Base-by-base conservation (phyloP, 2,329 filamentous ascomycete species). In the Fusarium nanum region DNA sequence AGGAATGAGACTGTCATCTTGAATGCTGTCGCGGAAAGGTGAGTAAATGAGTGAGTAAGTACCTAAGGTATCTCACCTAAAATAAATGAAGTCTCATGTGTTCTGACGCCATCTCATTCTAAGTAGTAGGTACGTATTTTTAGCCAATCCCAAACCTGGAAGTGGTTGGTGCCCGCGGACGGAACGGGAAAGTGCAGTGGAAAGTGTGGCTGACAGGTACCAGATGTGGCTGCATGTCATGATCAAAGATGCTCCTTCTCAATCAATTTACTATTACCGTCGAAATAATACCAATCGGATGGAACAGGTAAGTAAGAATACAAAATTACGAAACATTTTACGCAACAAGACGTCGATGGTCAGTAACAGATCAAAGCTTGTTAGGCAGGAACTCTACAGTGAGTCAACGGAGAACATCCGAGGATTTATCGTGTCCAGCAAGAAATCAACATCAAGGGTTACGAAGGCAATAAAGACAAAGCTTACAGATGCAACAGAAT, bases 1-100 rank as follows among this genome's bases (percentile, higher is more conserved):
- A 89, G 83, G 68, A 88, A 82, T 56, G 77, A 75, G 45, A 65
- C 63, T 44, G 63, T 50, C 71, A 76, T 53, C 9, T 53, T 74
- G 57, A 45, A 18, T 49, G 45, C 52, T 44, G 49, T 40, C n/a
- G 42, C 32, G 4, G 47, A 25, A 32, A 49, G 30, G 9, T 50
- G 40, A 49, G 46, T 37, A 48, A 37, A 37, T 4, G 34, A 37
- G 48, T 55, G 28, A 28, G 28, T 28, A 11, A 28, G 30, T 28
- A 37, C 14, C 34, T 37, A 37, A 37, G 34, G 34, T 37, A 37
- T 23, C n/a, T 32, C 32, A 37, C 42, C 25, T 48, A 37, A 48
- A 28, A 61, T 52, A 25, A 61, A 20, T 16, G 12, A 56, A 45
- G 30, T 22, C 60, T 68, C 64, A 68, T 70, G 67, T 70, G 67